phyloP scores from a whole-genome alignment of 495 filamentous ascomycete species.

The Penicillium argentinense region DNA sequence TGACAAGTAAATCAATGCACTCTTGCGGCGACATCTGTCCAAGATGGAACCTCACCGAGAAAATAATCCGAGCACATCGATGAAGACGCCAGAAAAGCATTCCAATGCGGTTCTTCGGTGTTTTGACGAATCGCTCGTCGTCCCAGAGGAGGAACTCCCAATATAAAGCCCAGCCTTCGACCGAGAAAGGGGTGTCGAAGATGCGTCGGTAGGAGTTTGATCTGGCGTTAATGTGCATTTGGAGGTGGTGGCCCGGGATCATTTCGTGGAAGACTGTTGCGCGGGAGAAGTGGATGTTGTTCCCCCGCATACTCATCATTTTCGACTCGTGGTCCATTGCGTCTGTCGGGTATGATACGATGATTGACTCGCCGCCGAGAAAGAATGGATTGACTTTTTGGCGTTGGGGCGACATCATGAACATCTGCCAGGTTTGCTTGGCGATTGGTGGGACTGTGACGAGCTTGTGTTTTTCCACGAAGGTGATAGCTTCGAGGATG shows the following conservation, averaged over 20 bases:
- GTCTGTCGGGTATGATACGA: conserved; percentile 50
- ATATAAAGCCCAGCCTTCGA: conserved; percentile 56
- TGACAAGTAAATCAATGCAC: conserved; percentile 45
- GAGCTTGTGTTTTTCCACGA: conserved; percentile 39
- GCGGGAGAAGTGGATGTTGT: conserved; percentile 51
- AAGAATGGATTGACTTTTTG: conserved; percentile 56
- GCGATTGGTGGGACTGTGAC: conserved; percentile 51
- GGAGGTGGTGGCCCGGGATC: conserved; percentile 55
- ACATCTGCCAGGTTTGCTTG: conserved; percentile 50
- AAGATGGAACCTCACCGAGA: conserved; percentile 52
- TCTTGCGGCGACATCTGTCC: conserved; percentile 43
- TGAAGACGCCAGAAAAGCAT: conserved; percentile 55
- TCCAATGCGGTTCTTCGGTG: conserved; percentile 47
- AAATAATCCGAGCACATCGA: conserved; percentile 52
- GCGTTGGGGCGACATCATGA: conserved; percentile 48
- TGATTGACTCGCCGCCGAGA: conserved; percentile 47
- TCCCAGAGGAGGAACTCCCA: conserved; percentile 45
- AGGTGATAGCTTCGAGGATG: conserved; percentile 15
- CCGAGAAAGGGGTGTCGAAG: conserved; percentile 53
- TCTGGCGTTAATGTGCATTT: conserved; percentile 42
- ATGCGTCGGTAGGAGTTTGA: conserved; percentile 43
- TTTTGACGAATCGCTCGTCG: conserved; percentile 42
- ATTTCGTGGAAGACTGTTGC: conserved; percentile 56
- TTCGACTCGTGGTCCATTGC: conserved; percentile 50
- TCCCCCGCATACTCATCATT: conserved; percentile 53